Percentiles rank a stretch among this genome's conserved stretches.
Conservation (phyloP, 179 eudicot species). For the Silene coronaria region DNA sequence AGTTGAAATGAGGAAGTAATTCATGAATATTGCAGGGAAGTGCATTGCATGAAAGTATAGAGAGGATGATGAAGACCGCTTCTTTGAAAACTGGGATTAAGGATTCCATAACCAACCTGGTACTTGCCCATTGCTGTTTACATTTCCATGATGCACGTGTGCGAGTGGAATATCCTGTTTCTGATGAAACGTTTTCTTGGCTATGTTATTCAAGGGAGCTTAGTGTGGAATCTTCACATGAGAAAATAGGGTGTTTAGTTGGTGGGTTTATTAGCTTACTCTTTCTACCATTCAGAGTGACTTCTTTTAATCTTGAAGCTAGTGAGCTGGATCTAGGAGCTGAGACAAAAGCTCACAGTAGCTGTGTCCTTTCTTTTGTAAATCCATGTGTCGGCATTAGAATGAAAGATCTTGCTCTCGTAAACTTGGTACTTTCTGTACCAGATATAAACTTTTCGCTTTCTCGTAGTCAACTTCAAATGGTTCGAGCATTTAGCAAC, state of each 20-base stretch:
- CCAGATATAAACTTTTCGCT: constrained; percentile 53
- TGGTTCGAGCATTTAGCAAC: constrained; percentile 33
- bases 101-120: constrained; percentile 39
- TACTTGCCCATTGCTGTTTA: constrained; percentile 47
- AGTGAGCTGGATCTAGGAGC: constrained; percentile 41
- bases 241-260: constrained; percentile 34
- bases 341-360: constrained; percentile 38
- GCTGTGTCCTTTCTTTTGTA: constrained; percentile 38
- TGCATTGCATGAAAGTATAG: constrained; percentile 58
- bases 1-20: constrained; percentile 10
- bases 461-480: constrained; percentile 48
- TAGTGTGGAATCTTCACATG: constrained; percentile 32
- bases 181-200: constrained; percentile 38
- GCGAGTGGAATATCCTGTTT: constrained; percentile 42
- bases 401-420: constrained; percentile 49
- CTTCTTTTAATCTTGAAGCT: constrained; percentile 40
- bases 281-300: constrained; percentile 43
- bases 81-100: constrained; percentile 31
- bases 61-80: constrained; percentile 35
- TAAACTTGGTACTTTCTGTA: constrained; percentile 36
- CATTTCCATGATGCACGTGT: constrained; percentile 48
- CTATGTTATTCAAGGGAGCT: constrained; percentile 40
- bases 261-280: constrained; percentile 44
- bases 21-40: constrained; percentile 56
- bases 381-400: constrained; percentile 38